Base-by-base conservation (phyloP, 768 basidiomycete genomes). In the Boletus rubropictus region DNA sequence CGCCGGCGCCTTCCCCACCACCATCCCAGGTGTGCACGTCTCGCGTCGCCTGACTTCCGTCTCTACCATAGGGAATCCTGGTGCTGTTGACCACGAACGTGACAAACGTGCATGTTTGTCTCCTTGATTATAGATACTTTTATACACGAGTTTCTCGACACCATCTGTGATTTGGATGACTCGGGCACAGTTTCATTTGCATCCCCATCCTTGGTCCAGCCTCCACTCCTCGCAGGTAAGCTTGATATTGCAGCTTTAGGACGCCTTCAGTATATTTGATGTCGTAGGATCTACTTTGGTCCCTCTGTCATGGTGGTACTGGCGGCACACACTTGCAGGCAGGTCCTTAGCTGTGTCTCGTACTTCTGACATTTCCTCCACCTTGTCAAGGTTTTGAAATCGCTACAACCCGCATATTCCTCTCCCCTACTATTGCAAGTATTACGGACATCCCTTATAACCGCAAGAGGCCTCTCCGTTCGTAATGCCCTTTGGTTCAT, bases 371-470 rank as follows among this genome's bases (percentile, higher is more conserved):
- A 22, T 6, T 25, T 25, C 24, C 24, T 25, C 24, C n/a, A n/a
- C n/a, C 25, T 42, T 34, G 31, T 15, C 12, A 18, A 31, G 81
- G 67, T 80, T 7, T 54, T 84, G 44, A 80, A 81, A 63, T 63
- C 63, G 14, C 68, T 75, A 60, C 80, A 15, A 48, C 68, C 11
- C 70, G 71, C 4, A 66, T 71, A 2, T 82, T 85, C 51, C 59
- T 93, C 7, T 87, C 84, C 63, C 89, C 88, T 0, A 80, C 86
- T 0, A 69, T 89, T 28, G 74, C 75, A 3, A 67, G 82, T 58
- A 82, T 93, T 22, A 75, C 69, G 3, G 56, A 67, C 12, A 82
- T 84, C 0, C 84, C 84, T n/a, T n/a, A n/a, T 3, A 86, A 85
- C 53, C 88, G 85, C 2, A 69, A 65, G 31, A 65, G 51, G 17